Percentiles rank a stretch among this genome's conserved stretches.
Conservation (phyloP, 805 yeast species). For the Starmerella davenportii region DNA sequence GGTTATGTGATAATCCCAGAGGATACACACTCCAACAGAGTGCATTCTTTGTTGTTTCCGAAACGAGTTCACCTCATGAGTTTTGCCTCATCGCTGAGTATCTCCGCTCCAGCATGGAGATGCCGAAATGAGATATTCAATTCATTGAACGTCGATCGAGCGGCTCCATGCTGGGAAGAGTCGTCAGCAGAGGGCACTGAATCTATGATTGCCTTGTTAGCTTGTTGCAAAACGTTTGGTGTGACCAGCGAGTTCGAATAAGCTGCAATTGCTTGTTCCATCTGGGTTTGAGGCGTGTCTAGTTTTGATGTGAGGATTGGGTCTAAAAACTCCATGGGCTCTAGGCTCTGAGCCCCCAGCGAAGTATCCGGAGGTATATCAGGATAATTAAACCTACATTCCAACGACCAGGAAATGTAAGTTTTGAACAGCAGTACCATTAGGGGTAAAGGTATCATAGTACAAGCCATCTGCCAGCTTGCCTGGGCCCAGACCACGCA, state of each 20-base stretch:
- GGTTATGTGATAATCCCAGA: too few species aligned
- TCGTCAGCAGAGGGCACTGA: too few species aligned
- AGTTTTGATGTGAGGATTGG: neutral
- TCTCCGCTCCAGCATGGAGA: too few species aligned
- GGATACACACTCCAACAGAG: too few species aligned
- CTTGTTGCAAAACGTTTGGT: too few species aligned
- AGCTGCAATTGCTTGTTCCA: neutral
- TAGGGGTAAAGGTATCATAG: slow-evolving; percentile 19
- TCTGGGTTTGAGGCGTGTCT: neutral
- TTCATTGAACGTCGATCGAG: too few species aligned
- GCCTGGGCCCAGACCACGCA: slow-evolving; percentile 26
- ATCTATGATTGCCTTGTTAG: too few species aligned
- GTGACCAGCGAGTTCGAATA: neutral
- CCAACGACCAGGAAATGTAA: slow-evolving; percentile 7
- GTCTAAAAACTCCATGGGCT: neutral
- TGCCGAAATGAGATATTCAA: too few species aligned
- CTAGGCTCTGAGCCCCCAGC: neutral
- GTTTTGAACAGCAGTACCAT: slow-evolving; percentile 21
- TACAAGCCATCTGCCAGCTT: slow-evolving; percentile 21
- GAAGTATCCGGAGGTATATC: neutral
- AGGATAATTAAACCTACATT: slow-evolving; percentile 11
- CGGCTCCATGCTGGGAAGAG: too few species aligned
- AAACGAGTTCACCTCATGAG: too few species aligned
- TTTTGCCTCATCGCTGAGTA: too few species aligned
- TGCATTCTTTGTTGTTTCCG: too few species aligned